Base-by-base conservation (phyloP, 2,329 filamentous ascomycete genomes). In the Colletotrichum lindemuthianum region DNA sequence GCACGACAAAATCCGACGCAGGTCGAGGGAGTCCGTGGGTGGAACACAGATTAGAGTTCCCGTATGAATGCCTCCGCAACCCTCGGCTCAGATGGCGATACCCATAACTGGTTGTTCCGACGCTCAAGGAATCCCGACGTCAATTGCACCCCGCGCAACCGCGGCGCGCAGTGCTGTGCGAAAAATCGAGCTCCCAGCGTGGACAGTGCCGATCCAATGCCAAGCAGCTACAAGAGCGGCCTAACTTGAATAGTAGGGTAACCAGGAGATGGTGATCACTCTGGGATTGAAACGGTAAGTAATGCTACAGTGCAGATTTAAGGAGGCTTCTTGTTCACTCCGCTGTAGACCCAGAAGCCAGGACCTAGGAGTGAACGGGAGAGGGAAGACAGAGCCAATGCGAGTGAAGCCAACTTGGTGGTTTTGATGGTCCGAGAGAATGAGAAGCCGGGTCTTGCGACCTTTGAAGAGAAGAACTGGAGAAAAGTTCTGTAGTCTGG, bases 311-410 rank as follows among this genome's bases (percentile, higher is more conserved):
- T n/a, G 49, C 37, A 24, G 64, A 67, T 78, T 97, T 98, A 98
- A 86, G 95, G 95, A 78, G 96, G 95, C 83, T 97, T 95, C 85
- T 93, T 96, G 86, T 96, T 92, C 84, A 93, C 92, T 91, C 95
- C 94, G 86, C 90, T 90, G 81, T 95, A 95, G 89, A 96, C 93
- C 93, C 93, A 92, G 86, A 90, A 89, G 78, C 90, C 89, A 81
- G 93, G 95, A 86, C 93, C 93, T 79, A 95, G 90, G 84, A 97
- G 92, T 88, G 93, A 94, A 85, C 90, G 90, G 78, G 90, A 85
- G 82, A 90, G 90, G 79, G 89, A 90, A 79, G 91, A 87, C 82
- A 86, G 82, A 80, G 85, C 79, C 81, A 85, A 84, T 81, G 86
- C 87, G 88, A 89, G 84, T 86, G 91, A 91, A 92, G 92, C 93